phyloP scores from a whole-genome alignment of 2,329 filamentous ascomycete genomes.

The Aspergillus pseudoglaucus region DNA sequence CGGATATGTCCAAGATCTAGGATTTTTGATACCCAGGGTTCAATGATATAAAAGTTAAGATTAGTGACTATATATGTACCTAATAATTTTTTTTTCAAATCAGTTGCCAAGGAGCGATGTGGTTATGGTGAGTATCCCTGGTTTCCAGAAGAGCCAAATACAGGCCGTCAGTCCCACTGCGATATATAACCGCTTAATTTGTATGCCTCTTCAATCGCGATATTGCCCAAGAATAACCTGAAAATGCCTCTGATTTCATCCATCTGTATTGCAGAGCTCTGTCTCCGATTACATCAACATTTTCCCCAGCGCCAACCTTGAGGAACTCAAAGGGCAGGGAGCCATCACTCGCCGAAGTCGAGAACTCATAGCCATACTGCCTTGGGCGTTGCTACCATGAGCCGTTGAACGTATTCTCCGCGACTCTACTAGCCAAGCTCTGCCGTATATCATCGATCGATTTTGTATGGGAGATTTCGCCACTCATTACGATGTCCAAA shows the following conservation, averaged over 20 bases:
- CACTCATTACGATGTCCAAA: background rate
- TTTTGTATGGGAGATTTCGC: background rate
- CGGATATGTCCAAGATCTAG: background rate
- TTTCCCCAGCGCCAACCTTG: background rate
- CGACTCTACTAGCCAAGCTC: background rate
- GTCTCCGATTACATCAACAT: background rate
- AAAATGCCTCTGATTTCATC: background rate
- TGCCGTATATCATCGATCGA: background rate
- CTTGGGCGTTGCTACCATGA: no score
- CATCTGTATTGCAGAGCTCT: background rate
- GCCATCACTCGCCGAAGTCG: background rate
- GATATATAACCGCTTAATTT: background rate
- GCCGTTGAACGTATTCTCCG: background rate
- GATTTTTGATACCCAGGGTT: background rate
- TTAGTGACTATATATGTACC: background rate
- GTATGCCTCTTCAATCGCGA: background rate
- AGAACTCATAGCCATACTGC: background rate
- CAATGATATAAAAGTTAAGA: background rate
- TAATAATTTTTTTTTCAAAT: background rate
- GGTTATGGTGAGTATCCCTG: no score
- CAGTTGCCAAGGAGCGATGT: background rate
- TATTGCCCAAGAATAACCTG: background rate
- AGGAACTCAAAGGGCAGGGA: background rate
- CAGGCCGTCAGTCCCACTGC: background rate
- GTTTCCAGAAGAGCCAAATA: background rate